Base-by-base conservation (phyloP, 805 yeast genomes). In the Ogataea naganishii region DNA sequence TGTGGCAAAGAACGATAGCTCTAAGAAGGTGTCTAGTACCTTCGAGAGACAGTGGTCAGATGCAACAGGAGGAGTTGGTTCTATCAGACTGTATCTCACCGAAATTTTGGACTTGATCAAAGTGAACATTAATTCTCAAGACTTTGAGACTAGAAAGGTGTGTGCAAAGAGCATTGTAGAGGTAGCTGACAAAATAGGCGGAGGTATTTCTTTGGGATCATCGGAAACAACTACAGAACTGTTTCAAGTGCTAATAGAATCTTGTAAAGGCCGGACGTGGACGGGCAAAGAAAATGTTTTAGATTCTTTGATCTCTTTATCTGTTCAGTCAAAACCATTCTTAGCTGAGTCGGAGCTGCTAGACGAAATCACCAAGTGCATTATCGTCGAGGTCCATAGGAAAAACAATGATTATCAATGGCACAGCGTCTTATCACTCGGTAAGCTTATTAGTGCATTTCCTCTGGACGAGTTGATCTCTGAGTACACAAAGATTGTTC, bases 251-350 rank as follows among this genome's bases (percentile, higher is more conserved):
- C 58, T 84, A 26, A 48, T 81, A 12, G 66, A 64, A 18, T 73
- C 94, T 0, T 64, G 76, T 32, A 62, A 66, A 32, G 96, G 96
- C 1, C 72, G 94, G 36, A 70, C 89, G 7, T 89, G 95, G 92
- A 65, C 66, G 11, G 97, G 96, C 5, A 89, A 89, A 45, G 96
- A 86, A 41, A 53, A 64, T 18, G 67, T 92, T 1, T 58, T 85
- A 13, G 74, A 72, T 21, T 82, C 95, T 0, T 56, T 88, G 31
- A 80, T 82, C 0, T 54, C 72, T 2, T 61, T 81, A 19, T 47
- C 78, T 0, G 44, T 60, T 12, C 72, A 71, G 35, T 63, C 74
- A 7, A 53, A 61, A 27, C 42, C 40, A 0, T 58, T 47, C 25
- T 40, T 76, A 10, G 20, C 29, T 1, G 26, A 34, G 0, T 41